A percentile compares a stretch with the other conserved stretches of the same genome.
phyloP scores from a whole-genome alignment of 2,329 filamentous ascomycete genomes.

The Colletotrichum trifolii region DNA sequence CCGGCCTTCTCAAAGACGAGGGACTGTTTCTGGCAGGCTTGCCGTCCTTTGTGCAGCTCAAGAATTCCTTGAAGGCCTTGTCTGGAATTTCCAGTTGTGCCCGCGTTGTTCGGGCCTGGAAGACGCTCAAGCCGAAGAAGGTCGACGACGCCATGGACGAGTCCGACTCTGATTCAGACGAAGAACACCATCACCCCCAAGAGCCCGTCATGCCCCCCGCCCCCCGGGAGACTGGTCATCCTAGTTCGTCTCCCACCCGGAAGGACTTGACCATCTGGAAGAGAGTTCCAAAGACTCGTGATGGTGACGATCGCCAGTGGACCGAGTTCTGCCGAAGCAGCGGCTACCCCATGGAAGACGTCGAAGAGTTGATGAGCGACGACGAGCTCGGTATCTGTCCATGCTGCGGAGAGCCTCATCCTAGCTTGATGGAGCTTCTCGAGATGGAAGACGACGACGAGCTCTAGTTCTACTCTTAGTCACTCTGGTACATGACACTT shows the following conservation, averaged over 20 bases:
- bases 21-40: constrained; percentile 61
- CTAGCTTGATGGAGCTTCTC: constrained; percentile 47
- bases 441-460: constrained; percentile 40
- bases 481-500: too few relatives aligned
- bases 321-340: constrained; percentile 56
- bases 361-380: constrained; percentile 48
- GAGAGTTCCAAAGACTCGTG: constrained; percentile 56
- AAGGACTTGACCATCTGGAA: constrained; percentile 63
- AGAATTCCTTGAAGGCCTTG: constrained; percentile 53
- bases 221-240: constrained; percentile 55
- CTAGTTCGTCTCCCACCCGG: constrained; percentile 47
- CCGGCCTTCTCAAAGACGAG: constrained; percentile 64
- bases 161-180: constrained; percentile 40
- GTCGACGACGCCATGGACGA: constrained; percentile 40
- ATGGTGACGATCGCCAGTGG: constrained; percentile 57
- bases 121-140: constrained; percentile 41
- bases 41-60: constrained; percentile 55
- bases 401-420: constrained; percentile 53
- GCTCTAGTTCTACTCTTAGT: background rate
- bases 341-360: constrained; percentile 44
- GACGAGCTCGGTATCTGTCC: constrained; percentile 47
- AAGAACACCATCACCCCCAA: constrained; percentile 44
- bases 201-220: constrained; percentile 51
- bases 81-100: constrained; percentile 52
- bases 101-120: constrained; percentile 59